phyloP scores from a whole-genome alignment of 1,139 yeast species.

The Suhomyces taliae region DNA sequence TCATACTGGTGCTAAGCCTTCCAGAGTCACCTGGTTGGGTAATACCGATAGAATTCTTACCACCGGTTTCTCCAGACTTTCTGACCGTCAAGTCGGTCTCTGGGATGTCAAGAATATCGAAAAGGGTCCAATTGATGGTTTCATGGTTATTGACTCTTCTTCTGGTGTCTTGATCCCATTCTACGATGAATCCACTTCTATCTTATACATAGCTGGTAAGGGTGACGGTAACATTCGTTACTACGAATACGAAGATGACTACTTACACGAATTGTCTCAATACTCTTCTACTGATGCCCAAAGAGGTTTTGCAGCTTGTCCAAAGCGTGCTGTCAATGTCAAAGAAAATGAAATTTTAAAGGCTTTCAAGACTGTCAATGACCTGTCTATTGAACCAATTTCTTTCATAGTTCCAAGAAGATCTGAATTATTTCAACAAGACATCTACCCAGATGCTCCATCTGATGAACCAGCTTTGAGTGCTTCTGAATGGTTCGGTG shows the following conservation, averaged over 20 bases:
- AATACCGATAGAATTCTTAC: slow-evolving; percentile 81
- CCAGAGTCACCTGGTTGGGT: slow-evolving; percentile 89
- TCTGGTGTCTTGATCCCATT: slow-evolving; percentile 93
- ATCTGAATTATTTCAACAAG: slow-evolving; percentile 88
- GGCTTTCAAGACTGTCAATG: slow-evolving; percentile 82
- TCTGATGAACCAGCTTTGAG: slow-evolving; percentile 74
- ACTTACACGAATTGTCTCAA: slow-evolving; percentile 78
- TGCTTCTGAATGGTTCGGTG: slow-evolving; percentile 77
- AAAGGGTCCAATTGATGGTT: slow-evolving; percentile 86
- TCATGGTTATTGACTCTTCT: slow-evolving; percentile 79
- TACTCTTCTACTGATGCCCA: slow-evolving; percentile 89
- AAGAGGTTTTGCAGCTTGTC: slow-evolving; percentile 91
- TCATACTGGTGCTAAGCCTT: slow-evolving; percentile 89
- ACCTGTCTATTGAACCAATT: slow-evolving; percentile 79
- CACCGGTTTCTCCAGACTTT: slow-evolving; percentile 91
- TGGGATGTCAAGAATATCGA: slow-evolving; percentile 81
- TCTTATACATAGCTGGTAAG: slow-evolving; percentile 89
- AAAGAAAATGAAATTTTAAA: slow-evolving; percentile 81
- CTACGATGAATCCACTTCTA: slow-evolving; percentile 76
- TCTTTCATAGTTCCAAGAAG: slow-evolving; percentile 92
- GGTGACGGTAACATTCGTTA: slow-evolving; percentile 98
- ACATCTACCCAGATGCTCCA: slow-evolving; percentile 90
- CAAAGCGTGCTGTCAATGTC: slow-evolving; percentile 76
- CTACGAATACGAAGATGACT: slow-evolving; percentile 82
- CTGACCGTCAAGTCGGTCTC: slow-evolving; percentile 92